phyloP scores from a whole-genome alignment of 139 green algal genomes.

The Chloropicon primus region DNA sequence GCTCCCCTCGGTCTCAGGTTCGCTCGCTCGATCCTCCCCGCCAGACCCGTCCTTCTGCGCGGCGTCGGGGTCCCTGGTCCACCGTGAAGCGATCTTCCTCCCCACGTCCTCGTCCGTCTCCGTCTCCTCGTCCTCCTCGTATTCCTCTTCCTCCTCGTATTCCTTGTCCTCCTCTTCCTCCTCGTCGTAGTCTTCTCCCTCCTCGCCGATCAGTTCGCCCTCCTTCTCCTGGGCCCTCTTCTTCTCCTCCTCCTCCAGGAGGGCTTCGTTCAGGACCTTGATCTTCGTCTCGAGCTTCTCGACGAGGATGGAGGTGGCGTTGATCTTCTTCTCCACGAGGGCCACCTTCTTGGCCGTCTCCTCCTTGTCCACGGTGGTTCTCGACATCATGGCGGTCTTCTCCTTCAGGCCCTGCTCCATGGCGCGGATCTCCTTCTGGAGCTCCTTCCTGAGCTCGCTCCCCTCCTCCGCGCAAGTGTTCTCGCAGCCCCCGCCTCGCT shows the following conservation, averaged over 20 bases:
- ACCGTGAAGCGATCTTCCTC: conserved; percentile 44
- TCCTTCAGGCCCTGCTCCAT: conserved; percentile 17
- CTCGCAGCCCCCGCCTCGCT: conserved; percentile 46
- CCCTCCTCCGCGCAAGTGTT: conserved; percentile 62
- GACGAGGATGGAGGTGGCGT: conserved; percentile 9
- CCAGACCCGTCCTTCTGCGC: conserved; percentile 2
- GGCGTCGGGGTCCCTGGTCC: conserved; percentile 34
- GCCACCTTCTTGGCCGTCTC: conserved; percentile 8
- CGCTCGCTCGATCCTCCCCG: not conserved
- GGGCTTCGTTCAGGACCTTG: conserved; percentile 20
- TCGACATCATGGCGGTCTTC: conserved; percentile 13
- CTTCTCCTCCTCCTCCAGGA: conserved; percentile 12
- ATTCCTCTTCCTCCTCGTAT: conserved; percentile 11
- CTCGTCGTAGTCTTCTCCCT: not conserved
- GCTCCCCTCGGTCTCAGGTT: not conserved
- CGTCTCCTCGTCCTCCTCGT: conserved; percentile 18
- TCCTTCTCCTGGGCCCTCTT: conserved; percentile 7
- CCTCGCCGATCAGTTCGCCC: not conserved
- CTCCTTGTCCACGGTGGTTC: conserved; percentile 13
- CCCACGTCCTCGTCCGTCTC: conserved; percentile 30
- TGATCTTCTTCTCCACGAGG: conserved; percentile 9
- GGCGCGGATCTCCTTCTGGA: conserved; percentile 16
- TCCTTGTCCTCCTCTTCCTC: conserved; percentile 1
- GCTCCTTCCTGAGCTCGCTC: conserved; percentile 23
- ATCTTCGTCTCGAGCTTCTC: conserved; percentile 12